Percentiles rank a stretch among this genome's conserved stretches.
These are phyloP conservation scores for Linum tenue DNA, from an alignment of 345 rosid species.

Conservation along the genomic window DNA sequence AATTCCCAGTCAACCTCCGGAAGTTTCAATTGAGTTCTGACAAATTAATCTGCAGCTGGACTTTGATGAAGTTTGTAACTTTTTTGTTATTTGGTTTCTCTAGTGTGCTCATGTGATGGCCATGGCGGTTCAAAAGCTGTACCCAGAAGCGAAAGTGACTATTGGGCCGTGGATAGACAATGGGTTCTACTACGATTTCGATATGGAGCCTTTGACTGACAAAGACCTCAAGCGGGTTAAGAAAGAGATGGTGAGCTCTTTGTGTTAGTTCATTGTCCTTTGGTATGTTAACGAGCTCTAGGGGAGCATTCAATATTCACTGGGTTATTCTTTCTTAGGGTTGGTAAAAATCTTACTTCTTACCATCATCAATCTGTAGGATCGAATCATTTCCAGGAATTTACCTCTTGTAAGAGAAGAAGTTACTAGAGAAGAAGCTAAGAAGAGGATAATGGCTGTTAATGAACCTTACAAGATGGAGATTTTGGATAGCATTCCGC, in stretches of 20 bases:
- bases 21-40: not conserved
- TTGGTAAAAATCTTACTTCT: constrained; percentile 27
- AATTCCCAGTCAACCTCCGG: not conserved
- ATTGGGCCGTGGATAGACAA: constrained; percentile 97
- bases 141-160: constrained; percentile 84
- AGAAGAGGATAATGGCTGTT: constrained; percentile 55
- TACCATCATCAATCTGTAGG: constrained; percentile 53
- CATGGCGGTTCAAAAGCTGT: constrained; percentile 93
- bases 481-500: constrained; percentile 74
- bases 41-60: not conserved
- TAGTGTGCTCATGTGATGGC: constrained; percentile 99
- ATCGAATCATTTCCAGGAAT: constrained; percentile 71
- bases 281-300: constrained; percentile 14
- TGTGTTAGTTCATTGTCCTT: constrained; percentile 3
- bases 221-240: constrained; percentile 83
- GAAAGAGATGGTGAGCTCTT: constrained; percentile 82
- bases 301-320: constrained; percentile 13
- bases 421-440: constrained; percentile 80
- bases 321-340: constrained; percentile 37
- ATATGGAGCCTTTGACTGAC: constrained; percentile 82
- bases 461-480: constrained; percentile 94
- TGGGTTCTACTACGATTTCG: constrained; percentile 91
- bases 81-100: constrained; percentile 13
- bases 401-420: constrained; percentile 84
- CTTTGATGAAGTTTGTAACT: not conserved